Base-by-base conservation (phyloP, 106 monocot species). In the Dendrobium chrysotoxum region DNA sequence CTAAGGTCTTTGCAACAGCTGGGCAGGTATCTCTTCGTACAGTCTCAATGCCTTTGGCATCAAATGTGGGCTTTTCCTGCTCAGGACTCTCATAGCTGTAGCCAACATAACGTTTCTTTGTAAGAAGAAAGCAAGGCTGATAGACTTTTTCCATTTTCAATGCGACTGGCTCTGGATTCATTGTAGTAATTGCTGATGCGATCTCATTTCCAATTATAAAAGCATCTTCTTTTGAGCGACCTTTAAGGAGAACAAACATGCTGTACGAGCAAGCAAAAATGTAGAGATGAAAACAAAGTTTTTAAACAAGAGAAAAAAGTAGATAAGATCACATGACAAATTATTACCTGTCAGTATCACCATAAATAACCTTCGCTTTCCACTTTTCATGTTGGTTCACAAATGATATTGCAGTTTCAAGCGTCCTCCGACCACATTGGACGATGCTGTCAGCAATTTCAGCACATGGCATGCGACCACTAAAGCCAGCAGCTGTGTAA, bases 101-200 rank as follows among this genome's bases (percentile, higher is more conserved):
- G 28, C 98, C 98, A 75, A 98, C 98, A 85, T 98, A 98, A n/a
- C 98, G 95, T 54, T 98, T 98, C 85, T 98, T 98, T 9, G 98
- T 93, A 57, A 98, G 94, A 73, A 98, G 95, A 86, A 98, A 95
- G 44, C 95, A 95, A 40, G 92, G 92, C 11, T 90, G 64, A 84
- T 98, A 98, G 17, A 98, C 92, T 77, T 98, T 95, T 81, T 98
- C 98, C 75, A 98, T 77, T 83, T 98, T 98, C 67, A 98, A 75
- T 23, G 89, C 87, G 25, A 98, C 98, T 10, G 95, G 98, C 78
- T 85, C 61, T n/a, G 98, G 98, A 84, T 98, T 98, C 85, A 98
- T 95, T 61, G 85, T 75, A 80, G 95, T 92, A 79, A 98, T 82
- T n/a, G 86, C 84, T 66, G 88, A 79, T 64, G 98, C 94, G 78